Conservation (phyloP, 2,329 filamentous ascomycete genomes). For the Fusarium illudens region DNA sequence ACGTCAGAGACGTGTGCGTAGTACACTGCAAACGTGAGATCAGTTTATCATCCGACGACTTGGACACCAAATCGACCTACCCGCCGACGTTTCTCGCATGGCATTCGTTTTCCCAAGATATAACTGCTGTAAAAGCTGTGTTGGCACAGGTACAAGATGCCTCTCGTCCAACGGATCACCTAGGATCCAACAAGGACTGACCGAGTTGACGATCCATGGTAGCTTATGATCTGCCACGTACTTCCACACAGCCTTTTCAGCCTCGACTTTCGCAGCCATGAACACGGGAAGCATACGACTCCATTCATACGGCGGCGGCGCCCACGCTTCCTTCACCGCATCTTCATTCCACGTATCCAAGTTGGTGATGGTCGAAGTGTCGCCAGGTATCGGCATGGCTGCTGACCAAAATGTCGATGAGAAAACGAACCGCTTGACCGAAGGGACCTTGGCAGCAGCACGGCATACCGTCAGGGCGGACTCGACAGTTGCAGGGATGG, state of each 20-base stretch:
- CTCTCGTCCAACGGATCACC: constrained; percentile 1
- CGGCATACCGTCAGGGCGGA: background rate
- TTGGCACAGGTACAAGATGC: background rate
- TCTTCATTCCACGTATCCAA: constrained; percentile 6
- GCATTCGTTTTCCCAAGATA: background rate
- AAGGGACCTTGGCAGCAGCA: background rate
- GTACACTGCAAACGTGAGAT: background rate
- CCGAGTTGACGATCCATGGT: background rate
- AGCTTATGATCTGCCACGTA: background rate
- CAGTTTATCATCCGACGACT: background rate
- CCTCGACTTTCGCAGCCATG: background rate
- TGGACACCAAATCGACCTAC: background rate
- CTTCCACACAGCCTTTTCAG: constrained; percentile 1
- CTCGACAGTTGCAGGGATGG: background rate
- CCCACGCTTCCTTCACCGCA: background rate
- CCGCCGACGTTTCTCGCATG: background rate
- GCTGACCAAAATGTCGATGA: background rate
- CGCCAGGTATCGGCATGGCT: background rate
- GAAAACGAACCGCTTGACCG: background rate
- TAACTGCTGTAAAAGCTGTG: background rate
- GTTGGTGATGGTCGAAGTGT: background rate
- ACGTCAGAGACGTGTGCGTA: background rate
- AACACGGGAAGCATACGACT: background rate
- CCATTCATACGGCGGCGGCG: background rate
- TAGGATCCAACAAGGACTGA: constrained; percentile 8